These are phyloP conservation scores for Aspergillus neotritici DNA, from an alignment of 2,329 filamentous ascomycete genomes.

Conservation along the genomic window DNA sequence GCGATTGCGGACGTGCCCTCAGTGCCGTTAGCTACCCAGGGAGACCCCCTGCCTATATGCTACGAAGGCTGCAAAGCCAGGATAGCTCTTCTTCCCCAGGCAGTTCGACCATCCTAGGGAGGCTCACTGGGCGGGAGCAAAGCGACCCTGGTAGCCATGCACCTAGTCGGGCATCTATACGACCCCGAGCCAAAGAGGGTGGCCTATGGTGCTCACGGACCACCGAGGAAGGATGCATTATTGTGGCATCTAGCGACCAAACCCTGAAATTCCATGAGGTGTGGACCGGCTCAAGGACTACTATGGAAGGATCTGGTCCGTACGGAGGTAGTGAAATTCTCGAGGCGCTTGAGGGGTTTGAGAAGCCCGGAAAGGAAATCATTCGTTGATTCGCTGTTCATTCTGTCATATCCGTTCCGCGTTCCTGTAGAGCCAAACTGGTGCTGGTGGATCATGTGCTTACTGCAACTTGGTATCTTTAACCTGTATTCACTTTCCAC, in stretches of 20 bases:
- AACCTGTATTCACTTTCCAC: too few species aligned
- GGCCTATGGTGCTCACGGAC: slow-evolving; percentile 53
- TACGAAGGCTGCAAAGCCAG: slow-evolving; percentile 7
- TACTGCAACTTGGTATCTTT: too few species aligned
- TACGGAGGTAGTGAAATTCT: slow-evolving; percentile 81
- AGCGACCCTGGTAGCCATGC: slow-evolving; percentile 8
- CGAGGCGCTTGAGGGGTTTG: slow-evolving; percentile 73
- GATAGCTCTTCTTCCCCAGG: slow-evolving; percentile 9
- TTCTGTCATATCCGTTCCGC: too few species aligned
- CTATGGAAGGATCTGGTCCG: slow-evolving; percentile 53
- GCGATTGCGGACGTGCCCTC: slow-evolving; percentile 54
- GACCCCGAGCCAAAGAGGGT: slow-evolving; percentile 44
- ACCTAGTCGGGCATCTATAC: slow-evolving; percentile 19
- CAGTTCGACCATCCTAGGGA: slow-evolving; percentile 6
- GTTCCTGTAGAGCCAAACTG: too few species aligned
- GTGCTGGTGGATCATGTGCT: too few species aligned
- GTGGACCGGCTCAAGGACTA: slow-evolving; percentile 63
- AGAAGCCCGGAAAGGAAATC: slow-evolving; percentile 50
- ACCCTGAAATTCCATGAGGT: slow-evolving; percentile 95
- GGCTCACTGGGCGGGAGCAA: slow-evolving; percentile 2
- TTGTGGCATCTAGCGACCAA: slow-evolving; percentile 86
- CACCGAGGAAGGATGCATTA: slow-evolving; percentile 71
- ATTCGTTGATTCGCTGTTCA: slow-evolving; percentile 53
- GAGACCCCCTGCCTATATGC: slow-evolving; percentile 42
- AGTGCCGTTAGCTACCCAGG: slow-evolving; percentile 83